These are phyloP conservation scores for Cephaloascus albidus DNA, from an alignment of 805 yeast genomes.

Conservation along the genomic window DNA sequence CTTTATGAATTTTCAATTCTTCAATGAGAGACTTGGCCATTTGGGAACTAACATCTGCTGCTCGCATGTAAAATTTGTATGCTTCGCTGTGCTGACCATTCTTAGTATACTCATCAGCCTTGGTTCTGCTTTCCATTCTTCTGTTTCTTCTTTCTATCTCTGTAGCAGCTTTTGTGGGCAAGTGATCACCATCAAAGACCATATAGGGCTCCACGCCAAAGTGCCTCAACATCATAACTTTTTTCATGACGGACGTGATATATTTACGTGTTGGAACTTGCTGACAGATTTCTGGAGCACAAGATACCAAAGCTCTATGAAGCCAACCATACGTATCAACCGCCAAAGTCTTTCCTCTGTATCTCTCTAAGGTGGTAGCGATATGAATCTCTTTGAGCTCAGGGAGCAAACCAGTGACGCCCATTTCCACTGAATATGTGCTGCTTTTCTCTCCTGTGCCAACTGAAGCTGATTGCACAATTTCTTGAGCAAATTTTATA, in stretches of 20 bases:
- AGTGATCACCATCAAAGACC: slow-evolving; percentile 87
- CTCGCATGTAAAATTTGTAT: slow-evolving; percentile 58
- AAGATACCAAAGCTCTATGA: slow-evolving; percentile 74
- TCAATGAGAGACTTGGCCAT: slow-evolving; percentile 86
- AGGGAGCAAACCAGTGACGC: slow-evolving; percentile 77
- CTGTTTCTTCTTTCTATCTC: slow-evolving; percentile 52
- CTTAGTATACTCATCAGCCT: slow-evolving; percentile 42
- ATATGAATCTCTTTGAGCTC: slow-evolving; percentile 67
- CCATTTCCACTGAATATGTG: too few species aligned
- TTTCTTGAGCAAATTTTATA: too few species aligned
- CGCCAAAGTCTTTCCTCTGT: slow-evolving; percentile 70
- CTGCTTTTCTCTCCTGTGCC: too few species aligned
- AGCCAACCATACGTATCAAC: slow-evolving; percentile 98
- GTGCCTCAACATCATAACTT: slow-evolving; percentile 51
- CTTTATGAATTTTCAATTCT: slow-evolving; percentile 44
- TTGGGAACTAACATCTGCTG: slow-evolving; percentile 80
- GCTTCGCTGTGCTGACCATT: slow-evolving; percentile 56
- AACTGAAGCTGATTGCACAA: too few species aligned
- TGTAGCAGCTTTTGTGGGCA: slow-evolving; percentile 72
- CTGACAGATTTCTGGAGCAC: slow-evolving; percentile 74
- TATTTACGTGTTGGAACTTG: slow-evolving; percentile 66
- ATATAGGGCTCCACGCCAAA: slow-evolving; percentile 74
- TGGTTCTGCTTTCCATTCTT: slow-evolving; percentile 47
- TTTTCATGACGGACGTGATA: slow-evolving; percentile 57
- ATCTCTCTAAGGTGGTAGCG: slow-evolving; percentile 45